Evolutionary conservation across 495 filamentous ascomycete genomes (phyloP).

Genomic region (Neurospora terricola): DNA sequence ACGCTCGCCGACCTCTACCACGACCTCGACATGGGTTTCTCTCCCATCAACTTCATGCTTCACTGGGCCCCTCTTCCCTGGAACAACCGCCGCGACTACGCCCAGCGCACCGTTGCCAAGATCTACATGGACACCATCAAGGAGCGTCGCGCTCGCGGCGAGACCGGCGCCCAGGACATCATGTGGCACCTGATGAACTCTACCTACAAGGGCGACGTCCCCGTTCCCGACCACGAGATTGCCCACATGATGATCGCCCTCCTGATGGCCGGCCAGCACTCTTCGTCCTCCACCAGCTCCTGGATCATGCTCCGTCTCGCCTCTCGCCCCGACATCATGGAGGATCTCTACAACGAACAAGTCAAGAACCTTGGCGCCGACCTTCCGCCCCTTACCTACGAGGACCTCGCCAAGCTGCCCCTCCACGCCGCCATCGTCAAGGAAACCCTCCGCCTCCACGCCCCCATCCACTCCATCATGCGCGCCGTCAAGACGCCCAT

Average conservation of each 20-base stretch:
- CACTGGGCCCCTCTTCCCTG: conserved; percentile 81
- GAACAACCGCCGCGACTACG: conserved; percentile 68
- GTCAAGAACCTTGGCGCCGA: conserved; percentile 48
- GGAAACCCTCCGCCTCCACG: conserved; percentile 71
- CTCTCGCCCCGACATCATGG: conserved; percentile 58
- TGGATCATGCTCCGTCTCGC: conserved; percentile 79
- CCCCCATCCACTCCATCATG: conserved; percentile 78
- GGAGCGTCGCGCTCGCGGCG: conserved; percentile 43
- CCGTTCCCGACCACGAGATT: conserved; percentile 67
- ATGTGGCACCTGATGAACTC: conserved; percentile 77
- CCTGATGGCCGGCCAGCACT: conserved; percentile 84
- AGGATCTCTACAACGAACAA: conserved; percentile 71
- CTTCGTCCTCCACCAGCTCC: conserved; percentile 66
- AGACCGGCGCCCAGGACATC: conserved; percentile 54
- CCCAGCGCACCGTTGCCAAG: conserved; percentile 63
- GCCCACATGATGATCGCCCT: conserved; percentile 91
- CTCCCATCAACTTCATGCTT: conserved; percentile 74
- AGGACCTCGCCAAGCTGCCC: conserved; percentile 58
- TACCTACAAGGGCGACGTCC: conserved; percentile 61
- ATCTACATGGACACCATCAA: conserved; percentile 72
- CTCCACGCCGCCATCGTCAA: conserved; percentile 63
- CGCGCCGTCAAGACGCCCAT: conserved; percentile 75
- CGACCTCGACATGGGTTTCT: conserved; percentile 78
- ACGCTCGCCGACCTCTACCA: conserved; percentile 68
- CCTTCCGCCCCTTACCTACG: conserved; percentile 54